Conservation (phyloP, 768 basidiomycete genomes). For the Boletus subparvulus region DNA sequence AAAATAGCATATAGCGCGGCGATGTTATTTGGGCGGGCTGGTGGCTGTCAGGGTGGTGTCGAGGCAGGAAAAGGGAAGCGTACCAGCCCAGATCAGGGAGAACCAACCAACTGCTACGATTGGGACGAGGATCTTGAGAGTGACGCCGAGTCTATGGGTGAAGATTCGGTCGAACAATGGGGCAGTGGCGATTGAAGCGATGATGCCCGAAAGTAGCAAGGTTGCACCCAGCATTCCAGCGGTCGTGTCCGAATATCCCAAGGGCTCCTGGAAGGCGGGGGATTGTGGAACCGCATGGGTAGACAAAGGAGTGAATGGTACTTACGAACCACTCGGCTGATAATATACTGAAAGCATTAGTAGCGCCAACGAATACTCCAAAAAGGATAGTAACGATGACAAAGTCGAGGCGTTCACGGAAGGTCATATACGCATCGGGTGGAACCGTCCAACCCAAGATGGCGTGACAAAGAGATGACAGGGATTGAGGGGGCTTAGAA, state of each 20-base stretch:
- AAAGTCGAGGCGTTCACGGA: slow-evolving; percentile 71
- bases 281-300: background rate
- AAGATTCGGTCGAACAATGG: slow-evolving; percentile 84
- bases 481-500: slow-evolving; percentile 54
- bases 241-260: slow-evolving; percentile 65
- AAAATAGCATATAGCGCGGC: slow-evolving; percentile 65
- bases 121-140: slow-evolving; percentile 60
- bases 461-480: slow-evolving; percentile 54
- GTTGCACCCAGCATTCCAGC: slow-evolving; percentile 71
- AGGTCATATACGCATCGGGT: slow-evolving; percentile 54
- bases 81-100: slow-evolving; percentile 79
- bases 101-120: slow-evolving; percentile 65
- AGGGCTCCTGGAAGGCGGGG: slow-evolving; percentile 50
- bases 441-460: slow-evolving; percentile 45
- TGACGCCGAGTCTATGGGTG: slow-evolving; percentile 64
- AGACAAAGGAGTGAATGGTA: background rate
- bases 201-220: slow-evolving; percentile 67
- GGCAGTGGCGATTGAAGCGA: slow-evolving; percentile 64
- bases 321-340: slow-evolving; percentile 68
- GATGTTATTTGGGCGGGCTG: slow-evolving; percentile 62
- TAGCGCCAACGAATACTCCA: slow-evolving; percentile 62
- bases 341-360: slow-evolving; percentile 64
- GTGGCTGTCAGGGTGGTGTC: background rate
- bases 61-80: slow-evolving; percentile 15
- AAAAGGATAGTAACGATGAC: slow-evolving; percentile 57